Conservation (phyloP, 352 stramenopile species). For the Globisporangium middletonii region DNA sequence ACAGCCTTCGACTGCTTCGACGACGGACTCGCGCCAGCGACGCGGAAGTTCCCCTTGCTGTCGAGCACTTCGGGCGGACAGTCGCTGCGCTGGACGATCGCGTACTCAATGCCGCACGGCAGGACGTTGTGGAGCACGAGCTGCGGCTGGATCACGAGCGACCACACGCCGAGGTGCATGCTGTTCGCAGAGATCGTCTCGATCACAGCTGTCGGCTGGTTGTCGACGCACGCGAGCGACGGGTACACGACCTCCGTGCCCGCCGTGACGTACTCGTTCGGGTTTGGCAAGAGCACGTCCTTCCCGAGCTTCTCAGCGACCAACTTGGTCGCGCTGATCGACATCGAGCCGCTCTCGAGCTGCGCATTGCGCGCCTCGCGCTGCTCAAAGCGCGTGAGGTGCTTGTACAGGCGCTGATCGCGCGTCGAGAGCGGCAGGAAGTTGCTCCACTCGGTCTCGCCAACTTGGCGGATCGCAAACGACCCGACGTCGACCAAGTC, state of each 20-base stretch:
- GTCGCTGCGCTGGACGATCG: conserved; percentile 70
- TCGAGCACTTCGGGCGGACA: conserved; percentile 60
- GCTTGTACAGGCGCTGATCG: conserved; percentile 72
- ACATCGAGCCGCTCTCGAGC: conserved; percentile 38
- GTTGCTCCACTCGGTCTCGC: conserved; percentile 85
- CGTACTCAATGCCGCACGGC: conserved; percentile 78
- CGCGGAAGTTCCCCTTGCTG: conserved; percentile 44
- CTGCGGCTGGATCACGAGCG: conserved; percentile 76
- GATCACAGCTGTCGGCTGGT: conserved; percentile 73
- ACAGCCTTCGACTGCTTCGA: conserved; percentile 38
- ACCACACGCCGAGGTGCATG: conserved; percentile 52
- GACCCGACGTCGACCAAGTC: conserved; percentile 59
- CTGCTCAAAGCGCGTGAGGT: conserved; percentile 67
- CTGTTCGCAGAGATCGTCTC: conserved; percentile 72
- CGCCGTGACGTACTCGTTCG: conserved; percentile 30
- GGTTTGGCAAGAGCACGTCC: conserved; percentile 42
- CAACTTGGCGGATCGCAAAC: conserved; percentile 81
- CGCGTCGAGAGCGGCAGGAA: conserved; percentile 56
- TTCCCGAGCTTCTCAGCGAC: conserved; percentile 68
- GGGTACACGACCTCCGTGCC: conserved; percentile 69
- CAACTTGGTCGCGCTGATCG: conserved; percentile 31
- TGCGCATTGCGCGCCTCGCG: conserved; percentile 55
- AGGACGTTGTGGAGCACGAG: conserved; percentile 78
- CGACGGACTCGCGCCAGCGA: conserved; percentile 25
- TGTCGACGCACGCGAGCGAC: conserved; percentile 67